phyloP scores from a whole-genome alignment of 2,329 filamentous ascomycete species.

The Colletotrichum australisinense region DNA sequence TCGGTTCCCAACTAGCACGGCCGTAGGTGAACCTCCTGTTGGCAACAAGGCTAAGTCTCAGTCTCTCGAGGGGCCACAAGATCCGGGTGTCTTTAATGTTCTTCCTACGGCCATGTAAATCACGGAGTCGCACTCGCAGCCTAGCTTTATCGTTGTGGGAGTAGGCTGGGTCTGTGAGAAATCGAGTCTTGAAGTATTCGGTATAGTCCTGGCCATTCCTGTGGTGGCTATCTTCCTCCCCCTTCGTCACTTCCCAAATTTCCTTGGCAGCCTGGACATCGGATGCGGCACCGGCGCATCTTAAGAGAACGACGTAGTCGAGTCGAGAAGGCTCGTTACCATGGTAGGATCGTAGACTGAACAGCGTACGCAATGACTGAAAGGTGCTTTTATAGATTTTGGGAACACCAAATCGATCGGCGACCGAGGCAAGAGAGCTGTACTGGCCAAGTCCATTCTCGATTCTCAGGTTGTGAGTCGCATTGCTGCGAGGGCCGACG shows the following conservation, averaged over 20 bases:
- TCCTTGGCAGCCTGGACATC: slow-evolving; percentile 48
- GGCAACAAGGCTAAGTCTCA: slow-evolving; percentile 18
- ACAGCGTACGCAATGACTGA: slow-evolving; percentile 47
- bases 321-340: slow-evolving; percentile 45
- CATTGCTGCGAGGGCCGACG: slow-evolving; percentile 62
- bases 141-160: slow-evolving; percentile 56
- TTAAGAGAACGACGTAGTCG: slow-evolving; percentile 58
- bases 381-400: slow-evolving; percentile 52
- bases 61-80: slow-evolving; percentile 19
- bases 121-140: slow-evolving; percentile 53
- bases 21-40: slow-evolving; percentile 17
- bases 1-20: slow-evolving; percentile 14
- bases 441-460: slow-evolving; percentile 52
- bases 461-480: slow-evolving; percentile 53
- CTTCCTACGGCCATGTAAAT: slow-evolving; percentile 45
- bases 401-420: slow-evolving; percentile 60
- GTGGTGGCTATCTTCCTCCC: slow-evolving; percentile 41
- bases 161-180: slow-evolving; percentile 58
- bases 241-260: slow-evolving; percentile 46
- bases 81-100: not conserved
- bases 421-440: slow-evolving; percentile 48
- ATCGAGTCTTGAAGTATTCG: slow-evolving; percentile 62
- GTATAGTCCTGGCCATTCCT: slow-evolving; percentile 49
- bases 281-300: slow-evolving; percentile 59
- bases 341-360: slow-evolving; percentile 44